A percentile compares a stretch with the other conserved stretches of the same genome.
These are phyloP conservation scores for Otatea glauca DNA, from an alignment of 176 grass and related monocot genomes.

Conservation along the genomic window DNA sequence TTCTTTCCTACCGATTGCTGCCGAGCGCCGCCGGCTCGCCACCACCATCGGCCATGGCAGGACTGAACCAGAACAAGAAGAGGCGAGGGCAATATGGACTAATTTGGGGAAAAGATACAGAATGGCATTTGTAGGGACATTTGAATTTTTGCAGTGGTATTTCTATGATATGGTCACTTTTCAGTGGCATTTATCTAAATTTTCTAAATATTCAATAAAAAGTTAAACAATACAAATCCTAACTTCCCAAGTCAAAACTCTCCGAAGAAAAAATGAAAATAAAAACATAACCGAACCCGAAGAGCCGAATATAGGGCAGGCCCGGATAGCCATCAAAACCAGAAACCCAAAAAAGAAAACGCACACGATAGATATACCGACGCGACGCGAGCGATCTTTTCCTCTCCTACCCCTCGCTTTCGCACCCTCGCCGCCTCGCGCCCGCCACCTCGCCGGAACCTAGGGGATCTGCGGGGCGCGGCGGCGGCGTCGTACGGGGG, in stretches of 20 bases:
- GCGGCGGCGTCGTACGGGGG: background rate
- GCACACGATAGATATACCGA: background rate
- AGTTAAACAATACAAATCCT: background rate
- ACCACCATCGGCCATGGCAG: too few relatives aligned
- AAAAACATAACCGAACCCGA: background rate
- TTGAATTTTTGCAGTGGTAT: too few relatives aligned
- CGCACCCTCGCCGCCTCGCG: background rate
- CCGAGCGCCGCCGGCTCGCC: too few relatives aligned
- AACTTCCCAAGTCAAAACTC: background rate
- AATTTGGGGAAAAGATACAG: too few relatives aligned
- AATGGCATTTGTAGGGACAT: too few relatives aligned
- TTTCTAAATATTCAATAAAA: too few relatives aligned
- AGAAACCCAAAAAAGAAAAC: background rate
- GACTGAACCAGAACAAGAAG: too few relatives aligned
- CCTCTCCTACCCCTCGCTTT: background rate
- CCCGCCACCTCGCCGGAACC: background rate
- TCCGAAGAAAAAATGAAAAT: background rate
- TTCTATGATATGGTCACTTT: too few relatives aligned
- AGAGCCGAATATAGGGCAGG: background rate
- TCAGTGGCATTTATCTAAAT: too few relatives aligned
- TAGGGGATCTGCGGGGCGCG: slow-evolving; percentile 14
- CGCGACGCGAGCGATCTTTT: background rate
- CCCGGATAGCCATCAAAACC: background rate
- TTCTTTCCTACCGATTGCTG: too few relatives aligned
- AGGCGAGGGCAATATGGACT: too few relatives aligned